phyloP scores from a whole-genome alignment of 164 flowering plant genomes.

The Malania oleifera region DNA sequence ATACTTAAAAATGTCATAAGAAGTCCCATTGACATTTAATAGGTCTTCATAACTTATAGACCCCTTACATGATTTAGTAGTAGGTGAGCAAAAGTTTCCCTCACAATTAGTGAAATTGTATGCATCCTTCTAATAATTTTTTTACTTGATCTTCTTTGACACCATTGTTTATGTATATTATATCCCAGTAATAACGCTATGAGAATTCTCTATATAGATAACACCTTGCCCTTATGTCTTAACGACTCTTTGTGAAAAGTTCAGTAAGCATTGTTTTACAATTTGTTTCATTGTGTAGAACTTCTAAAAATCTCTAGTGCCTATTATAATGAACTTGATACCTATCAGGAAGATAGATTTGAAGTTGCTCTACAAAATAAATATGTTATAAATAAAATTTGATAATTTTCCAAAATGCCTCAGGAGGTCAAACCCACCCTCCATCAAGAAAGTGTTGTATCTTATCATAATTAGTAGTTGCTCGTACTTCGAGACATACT shows the following conservation, averaged over 20 bases:
- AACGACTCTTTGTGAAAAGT: too few species aligned
- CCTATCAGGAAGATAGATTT: conserved; percentile 12
- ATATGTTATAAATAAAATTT: background rate
- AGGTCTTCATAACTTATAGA: too few species aligned
- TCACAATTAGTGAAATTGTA: background rate
- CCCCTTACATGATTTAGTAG: background rate
- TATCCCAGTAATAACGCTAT: background rate
- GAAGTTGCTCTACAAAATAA: background rate
- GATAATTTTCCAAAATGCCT: conserved; percentile 9
- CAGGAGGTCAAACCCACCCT: conserved; percentile 10
- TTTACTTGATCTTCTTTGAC: background rate
- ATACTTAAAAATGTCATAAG: too few species aligned
- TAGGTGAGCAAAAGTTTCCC: background rate
- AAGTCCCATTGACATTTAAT: too few species aligned
- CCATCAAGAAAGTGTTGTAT: conserved; percentile 12
- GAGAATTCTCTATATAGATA: background rate
- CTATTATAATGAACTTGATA: too few species aligned
- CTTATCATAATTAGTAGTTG: conserved; percentile 2
- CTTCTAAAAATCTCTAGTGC: too few species aligned
- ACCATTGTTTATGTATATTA: too few species aligned
- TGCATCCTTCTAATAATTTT: background rate
- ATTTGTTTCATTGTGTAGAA: too few species aligned
- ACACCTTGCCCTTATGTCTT: too few species aligned
- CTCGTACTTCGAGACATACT: conserved; percentile 11
- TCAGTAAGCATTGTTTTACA: too few species aligned